Base-by-base conservation (phyloP, 257 asterid genomes). In the Solanum neorickii region DNA sequence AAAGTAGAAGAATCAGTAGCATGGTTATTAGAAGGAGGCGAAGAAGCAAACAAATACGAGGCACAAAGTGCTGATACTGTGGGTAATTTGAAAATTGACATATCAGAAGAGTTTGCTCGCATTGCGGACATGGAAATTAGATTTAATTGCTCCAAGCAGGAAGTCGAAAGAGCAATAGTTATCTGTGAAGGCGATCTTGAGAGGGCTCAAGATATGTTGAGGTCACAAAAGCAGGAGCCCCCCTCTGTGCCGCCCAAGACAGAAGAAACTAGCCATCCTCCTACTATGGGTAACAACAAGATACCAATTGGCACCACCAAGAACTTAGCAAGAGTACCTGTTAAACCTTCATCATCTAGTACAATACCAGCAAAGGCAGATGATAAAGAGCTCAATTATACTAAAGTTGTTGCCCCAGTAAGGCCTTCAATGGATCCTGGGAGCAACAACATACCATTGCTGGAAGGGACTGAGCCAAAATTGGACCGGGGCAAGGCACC, bases 1-100 rank as follows among this genome's bases (percentile, higher is more conserved):
- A 92, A 93, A 85, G 95, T 95, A 86, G 99, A 95, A 89, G 97
- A 96, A 88, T 96, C 99, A 7, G 99, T 97, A 65, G 93, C 92
- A 41, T 95, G 98, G 98, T 91, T 95, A 68, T 92, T 95, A 60
- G 98, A 94, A 91, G 93, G 88, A 78, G 91, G 90, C 31, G 94
- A 91, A 91, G 97, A 93, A 87, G 86, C 89, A 65, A 94, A 91
- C 85, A 91, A 92, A 90, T 92, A 86, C 59, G 88, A 31, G 72
- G 95, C 92, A 83, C 96, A 87, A 62, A 92, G 91, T 82, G 86
- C 93, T 76, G 96, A 91, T 74, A 87, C 91, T 87, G 98, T 94
- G 78, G 94, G 92, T 82, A 95, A 91, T 89, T 91, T 95, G 89
- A 97, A 97, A 92, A 94, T 97, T 8, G 98, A 95, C 89, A 92